These are phyloP conservation scores for Trichoderma polysporum DNA, from an alignment of 2,329 filamentous ascomycete species.

Conservation along the genomic window DNA sequence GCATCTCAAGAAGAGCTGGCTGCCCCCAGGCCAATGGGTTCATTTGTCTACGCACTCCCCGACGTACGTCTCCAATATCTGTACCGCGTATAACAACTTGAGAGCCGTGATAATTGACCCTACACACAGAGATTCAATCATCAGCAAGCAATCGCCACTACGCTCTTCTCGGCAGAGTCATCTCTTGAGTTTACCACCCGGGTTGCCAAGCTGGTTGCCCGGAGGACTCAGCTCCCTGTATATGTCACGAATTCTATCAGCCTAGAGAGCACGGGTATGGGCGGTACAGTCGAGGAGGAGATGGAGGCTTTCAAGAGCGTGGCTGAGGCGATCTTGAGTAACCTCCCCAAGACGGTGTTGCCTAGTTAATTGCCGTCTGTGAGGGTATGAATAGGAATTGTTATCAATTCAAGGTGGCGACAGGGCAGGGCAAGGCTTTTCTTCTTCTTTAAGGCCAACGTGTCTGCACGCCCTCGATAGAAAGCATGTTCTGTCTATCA, in stretches of 20 bases:
- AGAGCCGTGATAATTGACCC: slow-evolving; percentile 7
- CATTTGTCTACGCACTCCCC: slow-evolving; percentile 90
- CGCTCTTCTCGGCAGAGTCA: slow-evolving; percentile 71
- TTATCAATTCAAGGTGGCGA: neutral
- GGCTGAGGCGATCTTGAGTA: slow-evolving; percentile 60
- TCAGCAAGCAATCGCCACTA: slow-evolving; percentile 69
- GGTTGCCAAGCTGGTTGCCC: slow-evolving; percentile 79
- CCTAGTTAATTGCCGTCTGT: neutral
- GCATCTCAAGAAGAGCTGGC: slow-evolving; percentile 53
- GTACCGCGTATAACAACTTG: neutral
- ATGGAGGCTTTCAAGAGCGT: slow-evolving; percentile 82
- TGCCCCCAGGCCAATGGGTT: slow-evolving; percentile 65
- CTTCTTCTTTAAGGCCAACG: neutral
- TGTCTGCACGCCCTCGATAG: neutral
- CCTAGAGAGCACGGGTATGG: slow-evolving; percentile 69
- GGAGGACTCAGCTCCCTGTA: slow-evolving; percentile 68
- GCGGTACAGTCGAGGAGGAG: slow-evolving; percentile 86
- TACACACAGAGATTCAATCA: slow-evolving; percentile 49
- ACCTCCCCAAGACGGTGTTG: neutral
- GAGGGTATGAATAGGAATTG: neutral
- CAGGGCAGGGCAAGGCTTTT: neutral
- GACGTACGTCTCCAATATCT: slow-evolving; percentile 58
- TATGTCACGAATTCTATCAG: slow-evolving; percentile 90
- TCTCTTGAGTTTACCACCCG: slow-evolving; percentile 86
- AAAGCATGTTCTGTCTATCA: neutral